Evolutionary conservation across 73 alveolate genomes (phyloP).

Genomic region (Stentor coeruleus): DNA sequence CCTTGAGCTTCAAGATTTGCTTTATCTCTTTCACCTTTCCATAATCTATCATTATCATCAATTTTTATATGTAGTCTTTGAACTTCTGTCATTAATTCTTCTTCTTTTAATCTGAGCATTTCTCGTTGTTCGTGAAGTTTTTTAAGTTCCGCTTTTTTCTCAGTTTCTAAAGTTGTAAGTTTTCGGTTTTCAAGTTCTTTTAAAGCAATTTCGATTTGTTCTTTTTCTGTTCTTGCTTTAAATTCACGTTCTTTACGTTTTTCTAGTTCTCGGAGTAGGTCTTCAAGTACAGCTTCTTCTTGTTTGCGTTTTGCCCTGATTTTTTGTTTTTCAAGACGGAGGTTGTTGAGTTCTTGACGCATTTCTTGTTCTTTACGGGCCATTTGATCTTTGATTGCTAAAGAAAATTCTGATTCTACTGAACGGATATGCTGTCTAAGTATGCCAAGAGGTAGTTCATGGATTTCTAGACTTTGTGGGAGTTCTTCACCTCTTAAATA

Average conservation of each 20-base stretch:
- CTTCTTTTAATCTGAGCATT: constrained; percentile 64
- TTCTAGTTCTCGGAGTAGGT: constrained; percentile 67
- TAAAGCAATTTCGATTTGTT: constrained; percentile 61
- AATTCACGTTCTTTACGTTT: constrained; percentile 67
- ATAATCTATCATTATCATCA: constrained; percentile 43
- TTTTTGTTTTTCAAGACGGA: constrained; percentile 58
- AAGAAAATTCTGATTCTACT: constrained; percentile 36
- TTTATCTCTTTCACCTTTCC: constrained; percentile 37
- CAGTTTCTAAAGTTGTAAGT: constrained; percentile 64
- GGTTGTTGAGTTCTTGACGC: constrained; percentile 53
- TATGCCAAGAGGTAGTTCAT: constrained; percentile 36
- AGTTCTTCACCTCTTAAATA: constrained; percentile 36
- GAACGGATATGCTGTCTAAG: constrained; percentile 34
- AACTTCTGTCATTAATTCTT: constrained; percentile 67
- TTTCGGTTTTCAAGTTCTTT: constrained; percentile 70
- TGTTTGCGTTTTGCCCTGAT: constrained; percentile 60
- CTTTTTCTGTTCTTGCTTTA: constrained; percentile 74
- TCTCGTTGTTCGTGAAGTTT: constrained; percentile 68
- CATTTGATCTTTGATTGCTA: constrained; percentile 34
- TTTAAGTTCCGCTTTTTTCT: constrained; percentile 69
- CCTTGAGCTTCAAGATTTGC: constrained; percentile 38
- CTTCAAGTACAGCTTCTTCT: constrained; percentile 60
- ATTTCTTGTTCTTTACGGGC: constrained; percentile 50
- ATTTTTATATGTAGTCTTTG: constrained; percentile 48
- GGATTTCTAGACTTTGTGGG: constrained; percentile 27